These are phyloP conservation scores for Myxozyma neglecta DNA, from an alignment of 805 yeast species.

Conservation along the genomic window DNA sequence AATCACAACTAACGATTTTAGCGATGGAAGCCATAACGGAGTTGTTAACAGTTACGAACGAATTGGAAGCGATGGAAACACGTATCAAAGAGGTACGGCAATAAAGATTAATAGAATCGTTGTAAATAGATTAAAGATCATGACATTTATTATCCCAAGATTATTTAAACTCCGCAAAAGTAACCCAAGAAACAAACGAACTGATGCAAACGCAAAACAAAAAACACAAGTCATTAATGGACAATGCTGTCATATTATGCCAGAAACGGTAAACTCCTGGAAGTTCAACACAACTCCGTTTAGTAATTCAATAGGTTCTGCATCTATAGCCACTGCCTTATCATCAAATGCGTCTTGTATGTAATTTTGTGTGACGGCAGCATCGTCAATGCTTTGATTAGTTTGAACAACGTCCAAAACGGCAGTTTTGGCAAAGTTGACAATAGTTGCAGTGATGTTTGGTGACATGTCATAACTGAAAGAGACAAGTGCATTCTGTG, in stretches of 20 bases:
- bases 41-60: constrained; percentile 7
- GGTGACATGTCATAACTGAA: constrained; percentile 3
- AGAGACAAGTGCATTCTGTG: constrained; percentile 28
- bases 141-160: neutral
- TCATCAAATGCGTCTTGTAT: constrained; percentile 17
- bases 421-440: constrained; percentile 14
- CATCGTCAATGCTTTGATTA: constrained; percentile 15
- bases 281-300: constrained; percentile 1
- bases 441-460: constrained; percentile 11
- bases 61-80: constrained; percentile 15
- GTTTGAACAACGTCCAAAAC: constrained; percentile 23
- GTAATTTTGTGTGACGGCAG: constrained; percentile 11
- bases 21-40: constrained; percentile 12
- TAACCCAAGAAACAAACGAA: neutral
- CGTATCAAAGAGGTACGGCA: neutral
- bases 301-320: neutral
- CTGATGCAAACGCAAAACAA: neutral
- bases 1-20: neutral
- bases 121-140: neutral
- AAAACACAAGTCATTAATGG: neutral
- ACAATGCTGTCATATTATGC: neutral
- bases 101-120: neutral
- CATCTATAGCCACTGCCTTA: constrained; percentile 8
- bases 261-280: constrained; percentile 1
- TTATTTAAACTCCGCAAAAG: neutral